A percentile compares a stretch with the other conserved stretches of the same genome.
Conservation (phyloP, 768 basidiomycete species). For the Russula sp. region DNA sequence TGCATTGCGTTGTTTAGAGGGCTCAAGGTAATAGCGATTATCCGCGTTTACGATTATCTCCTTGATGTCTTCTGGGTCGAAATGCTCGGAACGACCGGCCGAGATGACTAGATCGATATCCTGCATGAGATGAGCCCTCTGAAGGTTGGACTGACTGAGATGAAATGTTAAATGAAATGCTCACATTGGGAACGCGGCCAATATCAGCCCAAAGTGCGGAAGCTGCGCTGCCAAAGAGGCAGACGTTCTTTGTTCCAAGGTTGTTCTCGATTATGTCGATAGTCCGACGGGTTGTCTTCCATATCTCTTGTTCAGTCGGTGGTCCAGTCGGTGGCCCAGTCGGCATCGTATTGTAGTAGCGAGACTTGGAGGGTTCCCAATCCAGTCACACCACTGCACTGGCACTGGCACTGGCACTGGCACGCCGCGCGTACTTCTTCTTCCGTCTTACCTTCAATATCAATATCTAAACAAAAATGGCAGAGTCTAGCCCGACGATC, state of each 20-base stretch:
- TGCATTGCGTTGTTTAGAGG: not conserved
- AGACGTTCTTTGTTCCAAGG: not conserved
- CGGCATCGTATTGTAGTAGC: too few relatives aligned
- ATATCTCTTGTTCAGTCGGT: not conserved
- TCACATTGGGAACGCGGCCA: conserved; percentile 6
- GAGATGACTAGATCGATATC: conserved; percentile 9
- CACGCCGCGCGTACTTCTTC: not conserved
- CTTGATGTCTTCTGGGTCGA: conserved; percentile 9
- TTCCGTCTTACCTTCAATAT: too few relatives aligned
- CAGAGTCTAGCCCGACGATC: conserved; percentile 2
- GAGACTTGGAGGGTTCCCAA: too few relatives aligned
- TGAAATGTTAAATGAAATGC: not conserved
- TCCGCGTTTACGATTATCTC: not conserved
- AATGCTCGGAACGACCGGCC: not conserved
- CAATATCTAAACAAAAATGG: not conserved
- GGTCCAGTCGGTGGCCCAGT: not conserved
- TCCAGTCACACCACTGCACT: too few relatives aligned
- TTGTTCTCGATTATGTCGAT: not conserved
- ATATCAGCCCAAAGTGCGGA: conserved; percentile 6
- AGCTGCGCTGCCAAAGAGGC: conserved; percentile 13
- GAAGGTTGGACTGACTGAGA: too few relatives aligned
- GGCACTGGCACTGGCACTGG: too few relatives aligned
- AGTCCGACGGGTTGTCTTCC: conserved; percentile 7
- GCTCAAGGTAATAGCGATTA: not conserved
- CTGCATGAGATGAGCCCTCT: not conserved